Base-by-base conservation (phyloP, 2,329 filamentous ascomycete genomes). In the Colletotrichum musicola region DNA sequence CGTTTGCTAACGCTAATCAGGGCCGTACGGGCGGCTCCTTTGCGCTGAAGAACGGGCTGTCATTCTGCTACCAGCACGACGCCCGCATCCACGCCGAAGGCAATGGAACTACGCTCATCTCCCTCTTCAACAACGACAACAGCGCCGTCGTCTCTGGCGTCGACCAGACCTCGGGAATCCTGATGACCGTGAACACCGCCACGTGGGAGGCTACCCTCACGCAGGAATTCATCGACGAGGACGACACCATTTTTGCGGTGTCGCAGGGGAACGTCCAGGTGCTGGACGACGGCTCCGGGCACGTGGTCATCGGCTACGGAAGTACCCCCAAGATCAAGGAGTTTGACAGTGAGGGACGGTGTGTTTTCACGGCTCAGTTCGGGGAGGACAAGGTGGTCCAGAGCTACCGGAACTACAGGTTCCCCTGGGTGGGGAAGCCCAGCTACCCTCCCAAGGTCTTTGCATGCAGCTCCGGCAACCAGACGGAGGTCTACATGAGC, bases 281-380 rank as follows among this genome's bases (percentile, higher is more conserved):
- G 6, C 80, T 90, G 0, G 81, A 84, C 13, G 57, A 62, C 0
- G 56, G 62, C 42, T 84, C 84, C 57, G 85, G 84, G 30, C 85
- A 88, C 64, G 82, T 83, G 7, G 77, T 90, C 46, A 82, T 90
- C 30, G 85, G 86, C 69, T 90, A 87, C 86, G 87, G 88, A 5
- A 82, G 81, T 0, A 80, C 82, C 25, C 83, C 83, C 0, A 82
- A 82, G 5, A 73, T 84, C 20, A 86, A 83, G 16, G 84, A 85
- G 71, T 82, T 85, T 71, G 79, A 80, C 0, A 72, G 78, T 1
- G 81, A 83, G 14, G 87, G 87, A 12, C 75, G 81, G 6, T 75
- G 84, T 4, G 77, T 89, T 27, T 88, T 87, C 78, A 84, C 89
- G 63, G 80, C 79, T 1, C 84, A 85, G 71, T 79, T 88, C 20